Conservation (phyloP, 305 asterid species). For the Fraxinus albicans region DNA sequence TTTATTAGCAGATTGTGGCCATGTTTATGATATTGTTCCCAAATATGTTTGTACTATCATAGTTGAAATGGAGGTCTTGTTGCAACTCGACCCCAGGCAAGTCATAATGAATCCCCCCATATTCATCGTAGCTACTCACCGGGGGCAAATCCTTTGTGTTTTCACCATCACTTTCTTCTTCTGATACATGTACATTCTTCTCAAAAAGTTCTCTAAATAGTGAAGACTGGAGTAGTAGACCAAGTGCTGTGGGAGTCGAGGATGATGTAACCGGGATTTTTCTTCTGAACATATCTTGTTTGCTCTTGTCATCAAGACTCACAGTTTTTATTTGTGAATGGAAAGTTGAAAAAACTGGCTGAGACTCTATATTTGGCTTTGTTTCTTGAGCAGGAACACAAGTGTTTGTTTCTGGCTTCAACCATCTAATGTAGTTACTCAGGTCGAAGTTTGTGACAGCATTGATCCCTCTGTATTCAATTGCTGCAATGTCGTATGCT, state of each 20-base stretch:
- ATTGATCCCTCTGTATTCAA: conserved; percentile 70
- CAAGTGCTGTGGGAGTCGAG: conserved; percentile 64
- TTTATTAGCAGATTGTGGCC: conserved; percentile 18
- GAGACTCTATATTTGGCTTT: conserved; percentile 22
- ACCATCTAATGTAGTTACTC: conserved; percentile 69
- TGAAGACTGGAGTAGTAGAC: conserved; percentile 60
- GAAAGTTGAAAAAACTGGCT: conserved; percentile 23
- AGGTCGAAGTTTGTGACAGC: conserved; percentile 73
- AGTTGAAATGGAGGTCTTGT: conserved; percentile 30
- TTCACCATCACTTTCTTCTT: conserved; percentile 37
- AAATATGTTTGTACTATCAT: conserved; percentile 25
- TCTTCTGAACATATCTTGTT: conserved; percentile 31
- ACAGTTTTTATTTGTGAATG: conserved; percentile 36
- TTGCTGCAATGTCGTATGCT: conserved; percentile 74
- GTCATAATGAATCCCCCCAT: conserved; percentile 30
- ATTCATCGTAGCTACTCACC: conserved; percentile 24
- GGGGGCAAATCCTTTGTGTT: conserved; percentile 1
- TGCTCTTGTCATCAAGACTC: conserved; percentile 28
- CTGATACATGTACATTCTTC: conserved; percentile 47
- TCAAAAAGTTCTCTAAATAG: conserved; percentile 57
- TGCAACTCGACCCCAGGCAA: conserved; percentile 33
- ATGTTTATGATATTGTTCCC: conserved; percentile 21
- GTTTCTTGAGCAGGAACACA: conserved; percentile 38
- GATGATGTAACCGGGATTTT: conserved; percentile 32
- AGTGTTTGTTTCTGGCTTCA: conserved; percentile 50